These are phyloP conservation scores for Cadophora malorum DNA, from an alignment of 2,329 filamentous ascomycete species.

Conservation along the genomic window DNA sequence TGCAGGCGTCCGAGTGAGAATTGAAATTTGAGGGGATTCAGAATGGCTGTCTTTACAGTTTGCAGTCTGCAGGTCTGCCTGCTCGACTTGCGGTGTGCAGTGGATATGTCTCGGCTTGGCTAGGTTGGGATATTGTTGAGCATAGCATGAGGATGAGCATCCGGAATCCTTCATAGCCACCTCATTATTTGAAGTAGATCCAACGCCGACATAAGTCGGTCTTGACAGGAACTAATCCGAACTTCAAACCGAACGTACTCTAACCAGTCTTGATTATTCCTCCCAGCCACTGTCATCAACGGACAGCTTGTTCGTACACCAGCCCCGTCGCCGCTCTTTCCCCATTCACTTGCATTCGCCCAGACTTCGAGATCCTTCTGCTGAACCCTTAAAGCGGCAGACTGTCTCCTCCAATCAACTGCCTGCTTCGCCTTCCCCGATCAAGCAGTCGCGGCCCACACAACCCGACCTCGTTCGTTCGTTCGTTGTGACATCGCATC, in stretches of 20 bases:
- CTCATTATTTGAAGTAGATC: conserved; percentile 12
- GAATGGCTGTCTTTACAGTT: conserved; percentile 9
- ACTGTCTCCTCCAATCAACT: conserved; percentile 13
- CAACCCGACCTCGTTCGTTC: conserved; percentile 26
- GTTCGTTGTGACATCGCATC: conserved; percentile 38
- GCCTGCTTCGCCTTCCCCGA: conserved; percentile 42
- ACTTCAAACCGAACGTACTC: not conserved
- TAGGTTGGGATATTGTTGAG: conserved; percentile 24
- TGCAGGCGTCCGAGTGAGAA: conserved; percentile 29
- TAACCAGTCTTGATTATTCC: conserved; percentile 4
- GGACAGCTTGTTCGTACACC: conserved; percentile 17
- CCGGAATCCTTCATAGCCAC: conserved; percentile 19
- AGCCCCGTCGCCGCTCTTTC: conserved; percentile 12
- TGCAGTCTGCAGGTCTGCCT: not conserved
- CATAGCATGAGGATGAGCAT: conserved; percentile 10
- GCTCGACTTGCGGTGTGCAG: conserved; percentile 26
- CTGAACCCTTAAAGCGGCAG: conserved; percentile 25
- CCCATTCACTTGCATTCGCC: not conserved
- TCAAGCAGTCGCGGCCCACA: conserved; percentile 42
- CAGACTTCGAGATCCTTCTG: conserved; percentile 15
- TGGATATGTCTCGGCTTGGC: conserved; percentile 19
- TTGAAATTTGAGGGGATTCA: conserved; percentile 10
- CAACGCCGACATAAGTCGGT: conserved; percentile 1
- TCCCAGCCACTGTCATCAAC: conserved; percentile 17
- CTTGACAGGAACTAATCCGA: not conserved